These are phyloP conservation scores for Tubosaeta sp. DNA, from an alignment of 768 basidiomycete genomes.

Conservation along the genomic window DNA sequence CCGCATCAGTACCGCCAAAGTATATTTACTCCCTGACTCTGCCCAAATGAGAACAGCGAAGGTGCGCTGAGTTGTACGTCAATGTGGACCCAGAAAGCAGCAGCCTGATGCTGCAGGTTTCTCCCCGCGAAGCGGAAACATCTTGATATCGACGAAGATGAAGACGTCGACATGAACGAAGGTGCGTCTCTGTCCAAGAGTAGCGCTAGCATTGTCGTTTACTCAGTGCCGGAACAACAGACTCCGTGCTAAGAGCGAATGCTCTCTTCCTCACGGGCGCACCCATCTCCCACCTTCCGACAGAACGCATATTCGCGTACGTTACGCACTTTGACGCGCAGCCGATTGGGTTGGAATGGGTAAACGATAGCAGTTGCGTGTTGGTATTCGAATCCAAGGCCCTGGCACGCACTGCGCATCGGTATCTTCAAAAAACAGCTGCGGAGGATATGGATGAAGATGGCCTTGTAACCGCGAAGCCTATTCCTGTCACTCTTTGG, in stretches of 20 bases:
- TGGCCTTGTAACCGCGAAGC: conserved; percentile 58
- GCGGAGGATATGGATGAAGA: conserved; percentile 49
- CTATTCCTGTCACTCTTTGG: conserved; percentile 72
- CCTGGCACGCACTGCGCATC: conserved; percentile 50
- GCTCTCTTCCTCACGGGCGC: conserved; percentile 70
- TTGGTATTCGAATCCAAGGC: conserved; percentile 62
- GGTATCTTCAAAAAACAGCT: conserved; percentile 46
- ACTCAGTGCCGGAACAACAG: conserved; percentile 27
- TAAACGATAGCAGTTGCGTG: conserved; percentile 79
- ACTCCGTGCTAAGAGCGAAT: conserved; percentile 50
- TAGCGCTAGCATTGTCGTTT: neutral
- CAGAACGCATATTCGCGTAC: conserved; percentile 75
- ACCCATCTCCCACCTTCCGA: conserved; percentile 73
- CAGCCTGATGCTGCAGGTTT: conserved; percentile 41
- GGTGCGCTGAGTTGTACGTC: conserved; percentile 57
- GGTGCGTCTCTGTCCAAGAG: conserved; percentile 20
- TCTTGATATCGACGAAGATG: conserved; percentile 36
- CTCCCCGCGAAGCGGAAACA: conserved; percentile 43
- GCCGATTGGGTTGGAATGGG: conserved; percentile 80
- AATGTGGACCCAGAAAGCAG: conserved; percentile 33
- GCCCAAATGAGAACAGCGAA: conserved; percentile 58
- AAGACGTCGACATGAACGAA: conserved; percentile 33
- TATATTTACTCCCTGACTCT: conserved; percentile 75
- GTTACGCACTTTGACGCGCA: conserved; percentile 71
- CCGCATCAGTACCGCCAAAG: conserved; percentile 68